Conservation (phyloP, 1,139 yeast species). For the Geotrichum klebahnii region DNA sequence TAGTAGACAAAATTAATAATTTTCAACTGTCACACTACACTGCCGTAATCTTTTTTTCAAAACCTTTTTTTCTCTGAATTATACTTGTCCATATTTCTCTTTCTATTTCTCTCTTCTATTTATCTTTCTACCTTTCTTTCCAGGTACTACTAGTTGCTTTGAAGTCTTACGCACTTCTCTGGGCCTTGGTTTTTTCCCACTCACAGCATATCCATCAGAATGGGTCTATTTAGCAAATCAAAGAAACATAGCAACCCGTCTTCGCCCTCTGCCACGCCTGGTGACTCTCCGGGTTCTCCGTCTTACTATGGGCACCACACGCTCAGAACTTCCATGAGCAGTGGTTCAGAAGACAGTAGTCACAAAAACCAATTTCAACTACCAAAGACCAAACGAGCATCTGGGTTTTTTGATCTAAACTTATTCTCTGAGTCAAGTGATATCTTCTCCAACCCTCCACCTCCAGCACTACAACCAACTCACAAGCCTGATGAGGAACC, state of each 20-base stretch:
- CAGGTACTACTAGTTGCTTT: no score
- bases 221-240: background rate
- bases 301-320: background rate
- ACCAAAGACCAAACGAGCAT: conserved; percentile 10
- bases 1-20: no score
- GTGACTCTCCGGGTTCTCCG: background rate
- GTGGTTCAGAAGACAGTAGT: background rate
- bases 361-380: background rate
- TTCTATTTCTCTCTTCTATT: background rate
- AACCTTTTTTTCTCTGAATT: background rate
- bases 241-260: background rate
- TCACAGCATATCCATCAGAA: background rate
- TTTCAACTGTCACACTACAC: no score
- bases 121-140: background rate
- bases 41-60: background rate
- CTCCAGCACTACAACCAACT: background rate
- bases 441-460: conserved; percentile 4
- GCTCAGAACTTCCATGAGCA: background rate
- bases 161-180: no score
- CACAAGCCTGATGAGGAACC: conserved; percentile 10
- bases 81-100: background rate
- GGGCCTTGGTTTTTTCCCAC: background rate
- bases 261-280: background rate
- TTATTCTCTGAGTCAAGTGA: background rate
- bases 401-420: conserved; percentile 15